Percentiles rank a stretch among this genome's conserved stretches.
Conservation (phyloP, 129 eudicot species). For the Lonicera japonica region DNA sequence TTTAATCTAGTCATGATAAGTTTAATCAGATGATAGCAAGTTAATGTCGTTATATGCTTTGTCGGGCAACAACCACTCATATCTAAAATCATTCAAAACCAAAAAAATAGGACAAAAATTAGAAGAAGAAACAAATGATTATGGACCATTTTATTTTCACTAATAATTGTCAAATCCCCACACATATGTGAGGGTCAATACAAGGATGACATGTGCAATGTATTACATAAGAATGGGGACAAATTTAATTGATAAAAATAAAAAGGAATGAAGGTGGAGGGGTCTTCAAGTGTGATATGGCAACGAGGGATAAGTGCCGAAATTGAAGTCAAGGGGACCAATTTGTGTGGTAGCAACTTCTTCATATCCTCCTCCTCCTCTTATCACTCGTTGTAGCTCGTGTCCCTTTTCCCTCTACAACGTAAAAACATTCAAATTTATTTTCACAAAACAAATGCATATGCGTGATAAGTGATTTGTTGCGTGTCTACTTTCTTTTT, state of each 20-base stretch:
- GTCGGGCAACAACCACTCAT: not conserved
- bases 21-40: not conserved
- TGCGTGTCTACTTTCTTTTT: not conserved
- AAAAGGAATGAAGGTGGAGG: not conserved
- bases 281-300: constrained; percentile 43
- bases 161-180: constrained; percentile 1
- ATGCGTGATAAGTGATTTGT: not conserved
- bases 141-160: not conserved
- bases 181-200: constrained; percentile 12
- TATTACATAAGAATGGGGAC: not conserved
- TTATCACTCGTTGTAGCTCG: constrained; percentile 51
- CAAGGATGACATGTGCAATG: constrained; percentile 12
- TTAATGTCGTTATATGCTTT: not conserved
- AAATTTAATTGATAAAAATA: constrained; percentile 6
- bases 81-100: not conserved
- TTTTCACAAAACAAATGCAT: not conserved
- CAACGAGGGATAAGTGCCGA: constrained; percentile 53
- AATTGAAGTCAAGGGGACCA: constrained; percentile 60
- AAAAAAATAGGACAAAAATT: not conserved
- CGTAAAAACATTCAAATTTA: not conserved
- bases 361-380: constrained; percentile 23
- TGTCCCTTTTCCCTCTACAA: constrained; percentile 59
- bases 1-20: not conserved
- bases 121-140: not conserved
- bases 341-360: constrained; percentile 25